Evolutionary conservation across 768 basidiomycete species (phyloP).

Genomic region (Auricularia heimuer): DNA sequence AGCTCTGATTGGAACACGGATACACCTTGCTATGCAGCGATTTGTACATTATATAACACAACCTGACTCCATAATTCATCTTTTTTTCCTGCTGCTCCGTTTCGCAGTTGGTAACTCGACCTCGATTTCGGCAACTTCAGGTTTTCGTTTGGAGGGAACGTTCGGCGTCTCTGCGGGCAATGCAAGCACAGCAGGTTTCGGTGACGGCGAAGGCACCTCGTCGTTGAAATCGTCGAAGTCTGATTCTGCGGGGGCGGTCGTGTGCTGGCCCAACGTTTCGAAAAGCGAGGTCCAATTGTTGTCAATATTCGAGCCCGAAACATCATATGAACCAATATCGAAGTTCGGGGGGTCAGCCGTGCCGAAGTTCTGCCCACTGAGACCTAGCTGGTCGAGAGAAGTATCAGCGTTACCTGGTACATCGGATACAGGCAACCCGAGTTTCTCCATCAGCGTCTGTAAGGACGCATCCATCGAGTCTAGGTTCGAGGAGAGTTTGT

Average conservation of each 20-base stretch:
- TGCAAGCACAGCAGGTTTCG: too few relatives aligned
- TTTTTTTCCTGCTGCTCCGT: not conserved
- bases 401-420: not conserved
- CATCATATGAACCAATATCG: too few relatives aligned
- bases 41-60: not conserved
- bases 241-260: too few relatives aligned
- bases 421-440: not conserved
- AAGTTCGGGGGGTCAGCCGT: too few relatives aligned
- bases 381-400: not conserved
- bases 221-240: too few relatives aligned
- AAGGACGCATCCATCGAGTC: conserved; percentile 1
- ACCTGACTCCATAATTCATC: not conserved
- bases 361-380: not conserved
- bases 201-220: too few relatives aligned
- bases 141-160: not conserved
- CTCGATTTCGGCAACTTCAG: not conserved
- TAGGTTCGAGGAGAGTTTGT: not conserved
- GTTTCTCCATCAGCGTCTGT: not conserved
- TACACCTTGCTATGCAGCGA: not conserved
- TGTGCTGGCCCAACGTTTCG: too few relatives aligned
- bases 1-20: too few relatives aligned
- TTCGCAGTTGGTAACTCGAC: not conserved
- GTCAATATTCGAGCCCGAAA: too few relatives aligned
- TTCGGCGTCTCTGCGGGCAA: not conserved
- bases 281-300: too few relatives aligned